Evolutionary conservation across 2,329 filamentous ascomycete genomes (phyloP), one percentile per base, ranked within the genome.

Genomic region (Epichloe coenophiala): DNA sequence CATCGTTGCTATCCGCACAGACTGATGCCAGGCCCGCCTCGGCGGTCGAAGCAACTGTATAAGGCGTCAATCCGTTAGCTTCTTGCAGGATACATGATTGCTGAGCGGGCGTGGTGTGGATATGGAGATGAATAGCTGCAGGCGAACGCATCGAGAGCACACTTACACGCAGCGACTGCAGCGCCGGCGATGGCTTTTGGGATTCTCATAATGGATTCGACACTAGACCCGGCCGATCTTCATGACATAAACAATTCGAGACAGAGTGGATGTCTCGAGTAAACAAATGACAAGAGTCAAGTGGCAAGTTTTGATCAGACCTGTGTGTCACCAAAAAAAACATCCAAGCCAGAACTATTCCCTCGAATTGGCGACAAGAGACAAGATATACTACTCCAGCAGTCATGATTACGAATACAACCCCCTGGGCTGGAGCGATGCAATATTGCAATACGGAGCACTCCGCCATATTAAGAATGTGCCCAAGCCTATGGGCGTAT

Each of bases 101-200:
- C 13, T 21, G 37, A 35, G 33, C 12, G 13, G 19, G 9, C 11
- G 5, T 13, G 27, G 8, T 31, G 8, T 31, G 27, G 27, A 31
- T 31, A 31, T 11, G 27, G 21, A 23, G n/a, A 42, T 3, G 5
- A 6, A 12, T 42, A 11, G 40, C 17, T 13, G 40, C 17, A 11
- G 27, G 40, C 12, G 8, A 21, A 12, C 2, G 11, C 21, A 12
- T 36, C 6, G 13, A 21, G 11, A 8, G 13, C 12, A 21, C 9
- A 49, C 47, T 49, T 44, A 49, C 47, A 44, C 12, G 33, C 47
- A n/a, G 47, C 31, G 15, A 49, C 9, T 13, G 40, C 47, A 23
- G 41, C 40, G 21, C 47, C 47, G 12, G 4, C 33, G 35, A 39
- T 8, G 15, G 36, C 40, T 39, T n/a, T 49, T 6, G 47, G 17